phyloP scores from a whole-genome alignment of 1,139 yeast species.

The Sugiyamaella pinicola region DNA sequence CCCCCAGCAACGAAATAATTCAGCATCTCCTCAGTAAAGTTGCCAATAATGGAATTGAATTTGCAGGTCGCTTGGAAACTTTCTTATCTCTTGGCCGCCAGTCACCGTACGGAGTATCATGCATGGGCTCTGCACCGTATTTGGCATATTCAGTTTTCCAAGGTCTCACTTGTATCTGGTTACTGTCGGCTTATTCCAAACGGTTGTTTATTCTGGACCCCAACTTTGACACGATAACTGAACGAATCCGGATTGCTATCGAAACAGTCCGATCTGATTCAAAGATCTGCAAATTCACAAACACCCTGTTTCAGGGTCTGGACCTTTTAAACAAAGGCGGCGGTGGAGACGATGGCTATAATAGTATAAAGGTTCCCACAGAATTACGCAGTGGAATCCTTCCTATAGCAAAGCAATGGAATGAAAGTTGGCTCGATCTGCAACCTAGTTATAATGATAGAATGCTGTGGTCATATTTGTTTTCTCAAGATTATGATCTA shows the following conservation, averaged over 20 bases:
- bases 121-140: conserved; percentile 19
- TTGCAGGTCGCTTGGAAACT: conserved; percentile 13
- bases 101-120: conserved; percentile 11
- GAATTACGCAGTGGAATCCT: conserved; percentile 17
- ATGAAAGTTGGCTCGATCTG: conserved; percentile 6
- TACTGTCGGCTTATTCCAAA: conserved; percentile 13
- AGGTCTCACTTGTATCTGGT: conserved; percentile 19
- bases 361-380: conserved; percentile 11
- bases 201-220: conserved; percentile 12
- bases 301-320: conserved; percentile 14
- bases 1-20: not conserved
- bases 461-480: conserved; percentile 5
- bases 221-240: conserved; percentile 9
- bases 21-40: not conserved
- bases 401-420: conserved; percentile 13
- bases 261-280: conserved; percentile 16
- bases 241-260: conserved; percentile 9
- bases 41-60: conserved; percentile 7
- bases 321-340: conserved; percentile 13
- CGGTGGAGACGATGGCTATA: conserved; percentile 6
- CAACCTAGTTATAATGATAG: conserved; percentile 12
- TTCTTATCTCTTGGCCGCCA: conserved; percentile 17
- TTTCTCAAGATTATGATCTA: conserved; percentile 6
- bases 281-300: conserved; percentile 11
- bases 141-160: conserved; percentile 16